Percentiles rank a stretch among this genome's conserved stretches.
Evolutionary conservation across 495 filamentous ascomycete species (phyloP).

Genomic region (Tuber magnatum): DNA sequence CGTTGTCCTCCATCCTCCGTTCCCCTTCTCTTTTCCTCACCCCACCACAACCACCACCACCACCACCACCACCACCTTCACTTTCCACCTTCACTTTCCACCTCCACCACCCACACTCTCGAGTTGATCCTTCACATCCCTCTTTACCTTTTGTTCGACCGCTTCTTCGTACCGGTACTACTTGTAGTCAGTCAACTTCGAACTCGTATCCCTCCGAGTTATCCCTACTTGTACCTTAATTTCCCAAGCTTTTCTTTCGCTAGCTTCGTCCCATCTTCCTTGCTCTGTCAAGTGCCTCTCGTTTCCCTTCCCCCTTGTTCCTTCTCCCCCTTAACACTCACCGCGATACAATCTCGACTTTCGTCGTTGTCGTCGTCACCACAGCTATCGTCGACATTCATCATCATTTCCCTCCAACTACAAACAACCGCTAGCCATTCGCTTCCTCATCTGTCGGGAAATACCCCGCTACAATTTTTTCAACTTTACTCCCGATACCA

Average conservation of each 20-base stretch:
- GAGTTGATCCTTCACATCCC: not conserved
- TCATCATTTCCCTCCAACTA: slow-evolving; percentile 1
- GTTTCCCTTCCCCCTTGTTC: slow-evolving; percentile 17
- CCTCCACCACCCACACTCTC: not conserved
- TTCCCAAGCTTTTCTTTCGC: not conserved
- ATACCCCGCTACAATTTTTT: not conserved
- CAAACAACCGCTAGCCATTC: not conserved
- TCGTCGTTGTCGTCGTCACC: not conserved
- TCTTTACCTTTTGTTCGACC: slow-evolving; percentile 7
- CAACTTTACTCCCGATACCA: not conserved
- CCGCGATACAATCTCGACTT: not conserved
- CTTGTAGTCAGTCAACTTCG: slow-evolving; percentile 7
- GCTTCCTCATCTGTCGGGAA: not conserved
- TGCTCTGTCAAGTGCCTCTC: slow-evolving; percentile 17
- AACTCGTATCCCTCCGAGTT: not conserved
- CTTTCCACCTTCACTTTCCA: not conserved
- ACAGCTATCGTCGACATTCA: slow-evolving; percentile 5
- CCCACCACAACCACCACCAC: not conserved
- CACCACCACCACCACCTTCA: not conserved
- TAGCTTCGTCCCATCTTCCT: slow-evolving; percentile 36
- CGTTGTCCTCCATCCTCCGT: slow-evolving; percentile 1
- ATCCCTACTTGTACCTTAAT: not conserved
- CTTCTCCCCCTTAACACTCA: not conserved
- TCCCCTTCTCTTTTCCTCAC: not conserved
- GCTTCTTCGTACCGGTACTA: slow-evolving; percentile 6